Evolutionary conservation across 1,139 yeast species (phyloP), one percentile per base, ranked within the genome.

Genomic region (Hyphopichia buzzinii): DNA sequence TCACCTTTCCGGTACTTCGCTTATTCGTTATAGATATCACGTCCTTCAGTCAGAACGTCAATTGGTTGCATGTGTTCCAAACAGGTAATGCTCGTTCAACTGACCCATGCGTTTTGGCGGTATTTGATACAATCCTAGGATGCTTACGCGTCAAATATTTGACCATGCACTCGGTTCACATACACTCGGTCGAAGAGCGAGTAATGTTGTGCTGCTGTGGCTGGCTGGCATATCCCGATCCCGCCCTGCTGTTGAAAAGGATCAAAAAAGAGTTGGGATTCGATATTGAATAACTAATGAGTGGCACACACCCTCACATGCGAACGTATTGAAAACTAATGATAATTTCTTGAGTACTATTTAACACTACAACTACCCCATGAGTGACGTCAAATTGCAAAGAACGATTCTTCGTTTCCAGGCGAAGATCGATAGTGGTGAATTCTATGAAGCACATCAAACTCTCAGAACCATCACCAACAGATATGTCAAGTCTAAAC

Each of bases 401-500:
- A 74, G 76, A 51, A 81, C 88, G 2, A 61, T 84, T 32, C 78
- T 71, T 23, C 64, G 92, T 42, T 84, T 84, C 62, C 78, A 80
- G 50, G 72, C 74, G 32, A 82, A 85, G 51, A 83, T 90, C 44
- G 77, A 75, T 34, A 74, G 74, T 34, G 89, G 89, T 2, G 85
- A 89, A 37, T 88, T 73, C 62, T 90, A 90, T 55, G 98, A 92
- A 56, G 97, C 97, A 0, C 96, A 90, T 55, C 97, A 90, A 59
- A 90, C 96, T 0, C 72, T 90, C 36, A 70, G 96, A 51, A 88
- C 97, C 7, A 84, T 90, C 39, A 88, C 86, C 31, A 88, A 89
- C 47, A 71, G 98, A 53, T 84, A 86, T 52, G 82, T 85, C 32
- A 79, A 87, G 45, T 59, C 81, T 24, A 77, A 79, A 44, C 79